A percentile compares a stretch with the other conserved stretches of the same genome.
Conservation (phyloP, 805 yeast genomes). For the Lachancea sp. region DNA sequence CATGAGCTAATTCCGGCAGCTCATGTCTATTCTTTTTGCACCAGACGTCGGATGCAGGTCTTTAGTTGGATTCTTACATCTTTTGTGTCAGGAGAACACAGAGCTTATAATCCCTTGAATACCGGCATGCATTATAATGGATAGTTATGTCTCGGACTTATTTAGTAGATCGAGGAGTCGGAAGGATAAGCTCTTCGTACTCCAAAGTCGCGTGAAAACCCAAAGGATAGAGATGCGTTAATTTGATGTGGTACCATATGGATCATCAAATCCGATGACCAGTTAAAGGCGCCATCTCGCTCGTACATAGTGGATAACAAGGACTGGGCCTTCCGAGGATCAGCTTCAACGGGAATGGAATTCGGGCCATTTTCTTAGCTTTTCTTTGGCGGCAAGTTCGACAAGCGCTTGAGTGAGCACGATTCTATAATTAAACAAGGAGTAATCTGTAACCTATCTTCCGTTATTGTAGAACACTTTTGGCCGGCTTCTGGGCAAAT, state of each 20-base stretch:
- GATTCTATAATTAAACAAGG: constrained; percentile 38
- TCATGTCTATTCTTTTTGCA: constrained; percentile 50
- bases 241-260: constrained; percentile 65
- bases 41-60: constrained; percentile 46
- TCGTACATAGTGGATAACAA: constrained; percentile 55
- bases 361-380: constrained; percentile 30
- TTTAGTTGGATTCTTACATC: constrained; percentile 34
- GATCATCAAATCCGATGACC: constrained; percentile 72
- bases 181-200: constrained; percentile 39
- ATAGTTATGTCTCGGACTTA: constrained; percentile 63
- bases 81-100: constrained; percentile 37
- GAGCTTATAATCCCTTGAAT: constrained; percentile 71
- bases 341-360: constrained; percentile 36
- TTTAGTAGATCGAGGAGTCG: constrained; percentile 27
- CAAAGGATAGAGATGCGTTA: constrained; percentile 63
- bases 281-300: constrained; percentile 50
- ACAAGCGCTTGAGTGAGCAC: constrained; percentile 35
- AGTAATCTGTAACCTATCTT: constrained; percentile 21
- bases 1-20: constrained; percentile 51
- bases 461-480: constrained; percentile 36
- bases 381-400: constrained; percentile 37
- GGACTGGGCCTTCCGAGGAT: constrained; percentile 46
- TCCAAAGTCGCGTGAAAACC: constrained; percentile 63
- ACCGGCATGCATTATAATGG: constrained; percentile 70
- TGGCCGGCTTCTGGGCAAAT: constrained; percentile 16